Conservation (phyloP, 108 stramenopile species). For the Pseudonitzschia pungens region DNA sequence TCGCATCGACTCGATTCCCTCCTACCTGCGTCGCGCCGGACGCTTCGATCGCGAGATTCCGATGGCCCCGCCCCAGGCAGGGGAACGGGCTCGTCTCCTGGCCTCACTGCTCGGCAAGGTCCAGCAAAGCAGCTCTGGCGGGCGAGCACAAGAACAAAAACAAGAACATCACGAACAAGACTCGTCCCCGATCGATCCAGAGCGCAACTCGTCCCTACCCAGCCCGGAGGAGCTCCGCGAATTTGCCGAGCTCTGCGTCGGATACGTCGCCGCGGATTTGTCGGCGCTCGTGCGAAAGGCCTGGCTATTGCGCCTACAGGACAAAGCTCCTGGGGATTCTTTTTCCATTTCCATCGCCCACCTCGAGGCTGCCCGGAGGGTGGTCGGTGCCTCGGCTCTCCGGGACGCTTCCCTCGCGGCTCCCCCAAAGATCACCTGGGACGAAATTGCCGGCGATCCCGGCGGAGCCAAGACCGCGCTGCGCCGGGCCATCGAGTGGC, state of each 20-base stretch:
- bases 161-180: background rate
- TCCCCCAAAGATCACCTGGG: slow-evolving; percentile 71
- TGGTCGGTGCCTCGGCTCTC: slow-evolving; percentile 58
- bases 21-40: slow-evolving; percentile 68
- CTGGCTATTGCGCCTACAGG: slow-evolving; percentile 12
- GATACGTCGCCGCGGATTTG: slow-evolving; percentile 83
- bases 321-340: background rate
- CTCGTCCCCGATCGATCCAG: slow-evolving; percentile 5
- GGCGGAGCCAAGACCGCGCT: slow-evolving; percentile 82
- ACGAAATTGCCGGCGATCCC: slow-evolving; percentile 81
- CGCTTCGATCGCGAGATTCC: slow-evolving; percentile 71
- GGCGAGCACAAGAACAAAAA: slow-evolving; percentile 2
- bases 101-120: slow-evolving; percentile 40
- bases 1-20: slow-evolving; percentile 74
- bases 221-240: slow-evolving; percentile 29
- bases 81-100: slow-evolving; percentile 53
- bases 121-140: no score
- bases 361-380: slow-evolving; percentile 21
- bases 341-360: slow-evolving; percentile 2
- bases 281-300: slow-evolving; percentile 67
- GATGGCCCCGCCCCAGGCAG: slow-evolving; percentile 58
- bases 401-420: slow-evolving; percentile 67
- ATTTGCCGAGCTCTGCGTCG: slow-evolving; percentile 76
- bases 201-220: background rate
- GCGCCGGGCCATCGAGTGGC: slow-evolving; percentile 86